phyloP scores from a whole-genome alignment of 768 basidiomycete species.

The Grammothele lineata region DNA sequence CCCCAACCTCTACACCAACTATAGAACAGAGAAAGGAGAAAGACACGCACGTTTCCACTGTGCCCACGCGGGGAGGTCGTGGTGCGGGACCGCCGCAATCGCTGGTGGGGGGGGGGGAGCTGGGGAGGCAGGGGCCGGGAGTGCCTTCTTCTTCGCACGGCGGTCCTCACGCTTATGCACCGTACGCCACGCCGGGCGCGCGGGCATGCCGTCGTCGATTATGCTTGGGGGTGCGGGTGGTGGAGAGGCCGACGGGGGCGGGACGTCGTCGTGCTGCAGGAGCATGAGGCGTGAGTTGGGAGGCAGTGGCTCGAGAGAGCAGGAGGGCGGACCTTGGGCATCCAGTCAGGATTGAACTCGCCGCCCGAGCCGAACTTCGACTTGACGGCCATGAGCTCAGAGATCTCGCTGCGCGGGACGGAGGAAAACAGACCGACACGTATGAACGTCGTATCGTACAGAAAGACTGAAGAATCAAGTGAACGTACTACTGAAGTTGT shows the following conservation, averaged over 20 bases:
- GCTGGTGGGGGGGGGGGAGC: constrained; percentile 34
- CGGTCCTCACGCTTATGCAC: constrained; percentile 62
- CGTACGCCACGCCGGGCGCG: constrained; percentile 71
- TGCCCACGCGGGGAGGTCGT: constrained; percentile 72
- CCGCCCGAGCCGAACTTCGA: constrained; percentile 80
- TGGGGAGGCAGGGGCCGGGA: constrained; percentile 7
- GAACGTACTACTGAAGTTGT: constrained; percentile 49
- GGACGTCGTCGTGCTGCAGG: constrained; percentile 26
- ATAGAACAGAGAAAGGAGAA: not conserved
- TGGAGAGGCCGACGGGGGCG: constrained; percentile 22
- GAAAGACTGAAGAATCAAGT: not conserved
- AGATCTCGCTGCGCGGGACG: constrained; percentile 58
- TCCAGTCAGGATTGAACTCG: constrained; percentile 75
- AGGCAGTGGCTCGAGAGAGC: not conserved
- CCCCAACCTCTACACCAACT: not conserved
- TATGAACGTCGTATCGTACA: not conserved
- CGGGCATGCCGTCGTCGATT: constrained; percentile 41
- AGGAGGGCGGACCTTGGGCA: constrained; percentile 43
- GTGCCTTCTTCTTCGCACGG: constrained; percentile 37
- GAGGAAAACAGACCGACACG: not conserved
- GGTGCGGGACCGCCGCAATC: constrained; percentile 36
- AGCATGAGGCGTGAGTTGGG: not conserved
- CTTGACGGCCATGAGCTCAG: constrained; percentile 78
- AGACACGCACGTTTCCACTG: constrained; percentile 72
- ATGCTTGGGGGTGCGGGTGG: constrained; percentile 40